Conservation (phyloP, 1,284 basidiomycete genomes). For the Boletus semigastroideus region DNA sequence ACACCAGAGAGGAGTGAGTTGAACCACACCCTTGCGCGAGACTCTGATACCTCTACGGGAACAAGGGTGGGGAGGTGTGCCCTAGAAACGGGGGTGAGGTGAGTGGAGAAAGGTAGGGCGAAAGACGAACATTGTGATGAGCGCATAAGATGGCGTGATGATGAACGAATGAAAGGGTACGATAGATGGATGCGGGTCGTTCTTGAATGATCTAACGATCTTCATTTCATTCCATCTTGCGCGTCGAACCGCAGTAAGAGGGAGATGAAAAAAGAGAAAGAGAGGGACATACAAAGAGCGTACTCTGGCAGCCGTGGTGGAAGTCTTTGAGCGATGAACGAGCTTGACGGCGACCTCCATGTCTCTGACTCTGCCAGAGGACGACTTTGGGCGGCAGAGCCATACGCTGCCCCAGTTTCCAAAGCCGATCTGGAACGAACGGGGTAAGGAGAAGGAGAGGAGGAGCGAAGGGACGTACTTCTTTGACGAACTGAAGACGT, state of each 20-base stretch:
- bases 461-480: constrained; percentile 44
- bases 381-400: constrained; percentile 64
- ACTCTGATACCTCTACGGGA: constrained; percentile 80
- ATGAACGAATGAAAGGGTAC: constrained; percentile 91
- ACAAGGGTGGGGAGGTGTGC: constrained; percentile 74
- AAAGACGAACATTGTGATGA: constrained; percentile 77
- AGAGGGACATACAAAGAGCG: constrained; percentile 64
- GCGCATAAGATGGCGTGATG: constrained; percentile 85
- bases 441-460: constrained; percentile 4
- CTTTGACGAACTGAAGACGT: constrained; percentile 71
- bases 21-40: constrained; percentile 81
- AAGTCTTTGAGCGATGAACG: constrained; percentile 76
- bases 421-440: constrained; percentile 63
- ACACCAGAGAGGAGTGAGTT: constrained; percentile 81
- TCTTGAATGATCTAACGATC: constrained; percentile 78
- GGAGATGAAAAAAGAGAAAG: background rate
- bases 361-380: constrained; percentile 40
- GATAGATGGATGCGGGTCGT: constrained; percentile 85
- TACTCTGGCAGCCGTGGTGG: constrained; percentile 84
- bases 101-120: constrained; percentile 1
- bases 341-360: constrained; percentile 84
- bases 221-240: constrained; percentile 93
- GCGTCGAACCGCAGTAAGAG: constrained; percentile 5
- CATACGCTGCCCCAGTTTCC: constrained; percentile 89
- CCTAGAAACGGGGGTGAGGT: constrained; percentile 43